Base-by-base conservation (phyloP, 2,329 filamentous ascomycete genomes). In the Fusarium duplospermum region DNA sequence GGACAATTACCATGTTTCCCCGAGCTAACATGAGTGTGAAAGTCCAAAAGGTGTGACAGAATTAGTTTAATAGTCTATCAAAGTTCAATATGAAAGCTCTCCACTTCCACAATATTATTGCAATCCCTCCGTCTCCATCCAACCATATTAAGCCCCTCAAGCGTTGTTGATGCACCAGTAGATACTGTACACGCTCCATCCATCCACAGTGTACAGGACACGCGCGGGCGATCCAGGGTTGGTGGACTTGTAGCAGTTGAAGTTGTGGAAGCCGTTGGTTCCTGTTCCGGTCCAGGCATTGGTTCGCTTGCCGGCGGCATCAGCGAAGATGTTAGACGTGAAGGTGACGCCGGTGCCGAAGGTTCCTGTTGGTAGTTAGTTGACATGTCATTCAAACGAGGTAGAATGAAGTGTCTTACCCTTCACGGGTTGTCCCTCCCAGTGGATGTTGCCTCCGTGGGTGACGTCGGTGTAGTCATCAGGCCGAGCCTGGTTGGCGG, bases 161-260 rank as follows among this genome's bases (percentile, higher is more conserved):
- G 33, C 56, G 33, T 38, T 58, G 56, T 58, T 58, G 6, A 36
- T 58, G 33, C 56, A 58, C 33, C 33, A 58, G 33, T 58, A 58
- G 9, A 58, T 58, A 22, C 22, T 38, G 16, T 58, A 58, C 20
- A 58, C 56, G 10, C 5, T 58, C 56, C 56, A 58, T 10, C 33
- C 56, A 29, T 58, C 56, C 22, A 58, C 56, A 3, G 56, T 58
- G 56, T 58, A 58, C 10, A 58, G 16, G 6, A 58, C 1, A 11
- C 14, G 10, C 2, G 33, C 22, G 6, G 31, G 31, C 4, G 33
- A 24, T 5, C 33, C 56, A n/a, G 56, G 56, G 22, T 38, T 29
- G 9, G 33, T 27, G 1, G 33, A 13, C 35, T 58, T 58, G 33
- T 58, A 58, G 35, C 56, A 58, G 56, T 36, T 58, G 56, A 58